These are phyloP conservation scores for Endocarpon pusillum DNA, from an alignment of 495 filamentous ascomycete genomes.

Conservation along the genomic window DNA sequence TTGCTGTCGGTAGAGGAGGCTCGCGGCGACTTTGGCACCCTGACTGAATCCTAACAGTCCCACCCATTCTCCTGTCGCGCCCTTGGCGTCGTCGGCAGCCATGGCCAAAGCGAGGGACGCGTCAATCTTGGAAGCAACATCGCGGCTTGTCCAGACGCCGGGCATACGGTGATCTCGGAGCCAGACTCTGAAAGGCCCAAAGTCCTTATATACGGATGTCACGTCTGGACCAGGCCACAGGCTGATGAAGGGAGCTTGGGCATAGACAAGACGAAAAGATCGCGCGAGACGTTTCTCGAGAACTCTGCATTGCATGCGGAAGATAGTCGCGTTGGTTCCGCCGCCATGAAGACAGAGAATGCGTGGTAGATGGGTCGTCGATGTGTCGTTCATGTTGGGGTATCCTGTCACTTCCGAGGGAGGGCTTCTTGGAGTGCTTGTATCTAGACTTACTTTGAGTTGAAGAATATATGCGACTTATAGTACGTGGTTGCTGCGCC, in stretches of 20 bases:
- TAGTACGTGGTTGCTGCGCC: too few species aligned
- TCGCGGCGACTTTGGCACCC: conserved; percentile 6
- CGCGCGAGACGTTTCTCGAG: conserved; percentile 9
- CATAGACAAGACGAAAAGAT: conserved; percentile 16
- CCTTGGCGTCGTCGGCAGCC: conserved; percentile 19
- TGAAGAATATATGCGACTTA: too few species aligned
- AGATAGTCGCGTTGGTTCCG: conserved; percentile 11
- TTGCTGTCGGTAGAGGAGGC: conserved; percentile 5
- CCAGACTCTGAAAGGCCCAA: conserved; percentile 39
- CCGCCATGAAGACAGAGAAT: conserved; percentile 15
- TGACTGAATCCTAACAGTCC: conserved; percentile 21
- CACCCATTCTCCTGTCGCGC: conserved; percentile 33
- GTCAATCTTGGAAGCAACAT: neutral
- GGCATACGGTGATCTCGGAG: conserved; percentile 33
- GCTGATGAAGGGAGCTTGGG: conserved; percentile 16
- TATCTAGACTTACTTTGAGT: too few species aligned
- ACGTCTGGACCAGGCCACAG: conserved; percentile 22
- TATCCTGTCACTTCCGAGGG: too few species aligned
- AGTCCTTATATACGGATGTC: conserved; percentile 26
- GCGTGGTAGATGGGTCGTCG: conserved; percentile 12
- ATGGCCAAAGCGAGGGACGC: conserved; percentile 1
- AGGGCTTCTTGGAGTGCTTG: too few species aligned
- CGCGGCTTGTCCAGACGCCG: conserved; percentile 19
- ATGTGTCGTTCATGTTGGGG: too few species aligned
- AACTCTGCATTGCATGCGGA: conserved; percentile 9